phyloP scores from a whole-genome alignment of 352 stramenopile genomes.

The Globisporangium cystogenes region DNA sequence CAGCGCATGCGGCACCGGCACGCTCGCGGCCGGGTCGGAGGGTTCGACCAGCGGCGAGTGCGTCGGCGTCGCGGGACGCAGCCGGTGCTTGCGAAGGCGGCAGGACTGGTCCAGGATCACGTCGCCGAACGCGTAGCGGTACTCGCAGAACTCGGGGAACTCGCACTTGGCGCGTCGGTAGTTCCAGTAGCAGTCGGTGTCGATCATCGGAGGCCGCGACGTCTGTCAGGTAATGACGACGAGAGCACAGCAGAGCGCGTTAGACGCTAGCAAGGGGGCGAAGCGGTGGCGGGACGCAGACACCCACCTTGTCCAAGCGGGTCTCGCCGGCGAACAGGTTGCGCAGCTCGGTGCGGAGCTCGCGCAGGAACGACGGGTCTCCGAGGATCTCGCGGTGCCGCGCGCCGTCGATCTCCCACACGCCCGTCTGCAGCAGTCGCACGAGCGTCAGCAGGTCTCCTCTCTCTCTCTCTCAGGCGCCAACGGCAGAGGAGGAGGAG shows the following conservation, averaged over 20 bases:
- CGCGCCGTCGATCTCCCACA: constrained; percentile 77
- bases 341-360: constrained; percentile 64
- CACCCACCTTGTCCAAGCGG: constrained; percentile 45
- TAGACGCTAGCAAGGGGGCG: background rate
- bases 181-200: constrained; percentile 84
- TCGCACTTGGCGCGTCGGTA: constrained; percentile 67
- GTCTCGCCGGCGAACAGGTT: constrained; percentile 55
- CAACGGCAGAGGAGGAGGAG: too few relatives aligned
- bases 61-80: constrained; percentile 19
- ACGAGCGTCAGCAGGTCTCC: background rate
- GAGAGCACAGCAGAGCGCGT: too few relatives aligned
- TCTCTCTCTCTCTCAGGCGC: too few relatives aligned
- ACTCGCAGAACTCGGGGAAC: constrained; percentile 77
- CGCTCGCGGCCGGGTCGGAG: background rate
- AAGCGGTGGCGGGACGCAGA: background rate
- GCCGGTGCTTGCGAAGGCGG: constrained; percentile 32
- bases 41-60: constrained; percentile 5
- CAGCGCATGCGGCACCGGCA: background rate
- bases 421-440: constrained; percentile 38
- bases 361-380: constrained; percentile 62
- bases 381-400: constrained; percentile 71
- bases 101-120: constrained; percentile 81
- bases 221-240: constrained; percentile 27
- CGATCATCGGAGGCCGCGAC: constrained; percentile 58
- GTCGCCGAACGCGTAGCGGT: constrained; percentile 77